Conservation (phyloP, 257 asterid genomes). For the Striga asiatica region DNA sequence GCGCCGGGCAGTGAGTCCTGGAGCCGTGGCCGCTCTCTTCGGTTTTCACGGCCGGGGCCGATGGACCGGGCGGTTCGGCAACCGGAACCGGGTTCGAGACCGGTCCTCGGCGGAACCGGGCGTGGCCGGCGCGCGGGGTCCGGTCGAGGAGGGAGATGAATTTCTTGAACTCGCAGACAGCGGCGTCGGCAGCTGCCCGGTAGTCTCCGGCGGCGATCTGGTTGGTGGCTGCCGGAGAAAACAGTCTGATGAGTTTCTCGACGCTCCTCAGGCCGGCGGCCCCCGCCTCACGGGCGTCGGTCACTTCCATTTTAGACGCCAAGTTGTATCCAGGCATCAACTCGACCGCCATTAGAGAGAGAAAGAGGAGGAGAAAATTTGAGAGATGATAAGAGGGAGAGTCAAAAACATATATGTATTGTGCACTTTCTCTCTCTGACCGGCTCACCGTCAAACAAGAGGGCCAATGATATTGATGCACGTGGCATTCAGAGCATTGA, state of each 20-base stretch:
- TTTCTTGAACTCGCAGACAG: constrained; percentile 41
- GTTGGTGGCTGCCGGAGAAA: constrained; percentile 26
- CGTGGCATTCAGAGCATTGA: constrained; percentile 21
- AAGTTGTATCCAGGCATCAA: constrained; percentile 32
- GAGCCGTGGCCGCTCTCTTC: constrained; percentile 24
- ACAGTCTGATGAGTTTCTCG: constrained; percentile 37
- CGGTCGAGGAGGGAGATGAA: constrained; percentile 42
- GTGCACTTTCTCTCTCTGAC: constrained; percentile 23
- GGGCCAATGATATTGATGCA: constrained; percentile 14
- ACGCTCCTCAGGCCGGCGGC: constrained; percentile 50
- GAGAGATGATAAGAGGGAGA: constrained; percentile 13
- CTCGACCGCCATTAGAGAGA: constrained; percentile 33
- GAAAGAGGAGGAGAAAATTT: constrained; percentile 15
- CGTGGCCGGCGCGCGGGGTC: constrained; percentile 43
- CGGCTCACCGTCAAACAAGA: no score
- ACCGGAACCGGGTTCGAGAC: constrained; percentile 12
- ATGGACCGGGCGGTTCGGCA: constrained; percentile 13
- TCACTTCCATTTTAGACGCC: constrained; percentile 35
- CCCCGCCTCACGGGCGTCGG: constrained; percentile 54
- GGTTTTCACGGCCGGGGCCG: constrained; percentile 7
- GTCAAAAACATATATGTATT: constrained; percentile 34
- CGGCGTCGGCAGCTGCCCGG: constrained; percentile 41
- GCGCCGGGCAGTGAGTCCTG: constrained; percentile 45
- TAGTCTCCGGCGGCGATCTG: constrained; percentile 21
- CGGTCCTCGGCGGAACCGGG: constrained; percentile 57